Base-by-base conservation (phyloP, 2,329 filamentous ascomycete genomes). In the Diaporthe amygdali region DNA sequence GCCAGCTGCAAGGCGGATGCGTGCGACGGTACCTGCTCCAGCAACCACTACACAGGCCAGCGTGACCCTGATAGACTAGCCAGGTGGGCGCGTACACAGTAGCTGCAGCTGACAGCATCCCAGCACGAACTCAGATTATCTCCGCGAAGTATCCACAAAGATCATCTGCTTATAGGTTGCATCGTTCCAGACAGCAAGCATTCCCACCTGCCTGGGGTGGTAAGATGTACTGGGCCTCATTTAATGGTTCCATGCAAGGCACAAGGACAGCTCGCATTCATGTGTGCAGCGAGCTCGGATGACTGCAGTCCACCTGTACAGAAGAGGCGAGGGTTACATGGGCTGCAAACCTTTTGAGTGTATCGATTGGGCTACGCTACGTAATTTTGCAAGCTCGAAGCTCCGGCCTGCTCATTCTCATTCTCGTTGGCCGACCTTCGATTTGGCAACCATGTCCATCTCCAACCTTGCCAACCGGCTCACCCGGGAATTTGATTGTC, bases 31-130 rank as follows among this genome's bases (percentile, higher is more conserved):
- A 82, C 84, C 32, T 86, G 84, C 76, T 83, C 80, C 6, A 76
- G 78, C 64, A 80, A 84, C 73, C 87, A 89, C 74, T 90, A 90
- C 77, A 81, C 78, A 10, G 89, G 89, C 70, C 80, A 86, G 49
- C 92, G 90, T 81, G n/a, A n/a, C n/a, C n/a, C n/a, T n/a, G n/a
- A n/a, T n/a, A n/a, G n/a, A n/a, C n/a, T n/a, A n/a, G n/a, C n/a
- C n/a, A n/a, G n/a, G n/a, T n/a, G n/a, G n/a, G n/a, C n/a, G n/a
- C n/a, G n/a, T n/a, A n/a, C n/a, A n/a, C n/a, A n/a, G n/a, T n/a
- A n/a, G n/a, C n/a, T n/a, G n/a, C n/a, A n/a, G n/a, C n/a, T n/a
- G n/a, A n/a, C n/a, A n/a, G n/a, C n/a, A n/a, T n/a, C n/a, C n/a
- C n/a, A n/a, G n/a, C n/a, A n/a, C n/a, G n/a, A n/a, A n/a, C n/a